phyloP scores from a whole-genome alignment of 305 asterid species.

The Solanum hybrid region DNA sequence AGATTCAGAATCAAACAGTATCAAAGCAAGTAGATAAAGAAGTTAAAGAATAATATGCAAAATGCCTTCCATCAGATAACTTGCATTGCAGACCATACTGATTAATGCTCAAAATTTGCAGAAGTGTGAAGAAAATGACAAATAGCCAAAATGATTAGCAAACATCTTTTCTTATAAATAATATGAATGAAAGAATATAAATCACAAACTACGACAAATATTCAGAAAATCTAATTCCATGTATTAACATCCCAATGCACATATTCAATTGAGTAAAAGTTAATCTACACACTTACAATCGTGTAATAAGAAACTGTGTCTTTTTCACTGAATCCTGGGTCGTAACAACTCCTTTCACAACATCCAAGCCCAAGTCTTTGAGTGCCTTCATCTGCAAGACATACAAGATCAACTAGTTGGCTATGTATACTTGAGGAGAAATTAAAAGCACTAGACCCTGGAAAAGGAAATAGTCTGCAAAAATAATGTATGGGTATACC shows the following conservation, averaged over 20 bases:
- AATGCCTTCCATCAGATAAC: background rate
- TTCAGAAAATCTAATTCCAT: background rate
- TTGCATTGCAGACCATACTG: background rate
- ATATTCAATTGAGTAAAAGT: background rate
- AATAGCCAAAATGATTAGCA: background rate
- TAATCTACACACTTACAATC: conserved; percentile 37
- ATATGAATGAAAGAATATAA: background rate
- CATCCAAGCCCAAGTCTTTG: conserved; percentile 92
- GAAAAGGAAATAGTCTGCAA: background rate
- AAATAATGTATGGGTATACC: background rate
- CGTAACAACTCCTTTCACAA: conserved; percentile 74
- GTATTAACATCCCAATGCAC: background rate
- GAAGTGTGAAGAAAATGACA: background rate
- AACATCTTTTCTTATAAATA: background rate
- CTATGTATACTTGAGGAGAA: conserved; percentile 7
- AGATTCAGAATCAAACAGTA: background rate
- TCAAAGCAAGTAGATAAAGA: background rate
- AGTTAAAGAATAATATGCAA: background rate
- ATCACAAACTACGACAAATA: background rate
- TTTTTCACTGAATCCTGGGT: conserved; percentile 70
- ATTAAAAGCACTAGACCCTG: background rate
- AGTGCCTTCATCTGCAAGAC: conserved; percentile 86
- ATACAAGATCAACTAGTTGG: conserved; percentile 9
- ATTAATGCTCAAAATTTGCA: background rate
- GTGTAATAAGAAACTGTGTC: conserved; percentile 71